Conservation (phyloP, 208 protist species). For the Leishmania major region DNA sequence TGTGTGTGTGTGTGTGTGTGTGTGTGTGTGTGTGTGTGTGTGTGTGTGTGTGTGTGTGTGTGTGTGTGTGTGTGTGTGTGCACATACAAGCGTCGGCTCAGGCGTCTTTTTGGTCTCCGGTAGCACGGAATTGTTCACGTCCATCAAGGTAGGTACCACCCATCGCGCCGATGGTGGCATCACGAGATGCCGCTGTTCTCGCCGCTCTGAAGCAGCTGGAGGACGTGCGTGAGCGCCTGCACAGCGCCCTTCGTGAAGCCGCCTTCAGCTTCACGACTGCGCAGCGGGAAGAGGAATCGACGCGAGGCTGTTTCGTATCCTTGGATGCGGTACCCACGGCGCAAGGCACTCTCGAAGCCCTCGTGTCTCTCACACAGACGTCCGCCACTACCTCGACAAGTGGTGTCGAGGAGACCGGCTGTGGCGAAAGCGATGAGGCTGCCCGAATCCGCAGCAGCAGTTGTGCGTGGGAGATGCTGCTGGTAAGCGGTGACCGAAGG, state of each 20-base stretch:
- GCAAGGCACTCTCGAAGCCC: conserved; percentile 29
- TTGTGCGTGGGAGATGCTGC: background rate
- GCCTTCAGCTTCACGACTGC: conserved; percentile 49
- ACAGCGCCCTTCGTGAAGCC: conserved; percentile 52
- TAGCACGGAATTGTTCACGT: background rate
- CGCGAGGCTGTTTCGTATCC: conserved; percentile 47
- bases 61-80: background rate
- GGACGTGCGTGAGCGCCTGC: conserved; percentile 36
- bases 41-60: background rate
- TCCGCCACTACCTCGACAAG: background rate
- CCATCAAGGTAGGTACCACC: background rate
- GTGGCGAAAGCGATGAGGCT: background rate
- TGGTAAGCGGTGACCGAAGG: background rate
- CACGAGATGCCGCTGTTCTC: conserved; percentile 27
- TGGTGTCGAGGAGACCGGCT: background rate
- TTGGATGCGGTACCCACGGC: conserved; percentile 51
- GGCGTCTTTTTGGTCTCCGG: background rate
- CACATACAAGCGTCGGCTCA: background rate
- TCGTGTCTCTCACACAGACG: conserved; percentile 16
- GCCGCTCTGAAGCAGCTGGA: conserved; percentile 47
- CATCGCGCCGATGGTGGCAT: conserved; percentile 1
- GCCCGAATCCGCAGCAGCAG: too few species aligned
- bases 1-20: too few species aligned
- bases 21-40: too few species aligned
- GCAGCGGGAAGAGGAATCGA: conserved; percentile 52